phyloP scores from a whole-genome alignment of 2,329 filamentous ascomycete genomes.

The Pseudocercospora fijiensis region DNA sequence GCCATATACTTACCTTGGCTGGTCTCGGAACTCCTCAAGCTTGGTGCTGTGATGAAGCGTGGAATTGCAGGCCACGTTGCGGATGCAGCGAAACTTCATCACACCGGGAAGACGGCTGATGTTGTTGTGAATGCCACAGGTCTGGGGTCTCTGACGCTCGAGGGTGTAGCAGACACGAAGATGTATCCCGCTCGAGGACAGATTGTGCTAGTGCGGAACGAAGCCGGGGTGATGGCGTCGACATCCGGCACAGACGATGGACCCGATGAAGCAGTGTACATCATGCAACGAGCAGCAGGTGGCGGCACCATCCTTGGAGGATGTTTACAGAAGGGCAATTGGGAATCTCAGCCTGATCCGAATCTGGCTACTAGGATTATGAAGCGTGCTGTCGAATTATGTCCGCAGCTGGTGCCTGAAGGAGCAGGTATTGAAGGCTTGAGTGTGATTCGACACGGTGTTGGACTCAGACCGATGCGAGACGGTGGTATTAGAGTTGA shows the following conservation, averaged over 20 bases:
- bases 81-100: conserved; percentile 64
- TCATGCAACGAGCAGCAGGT: conserved; percentile 76
- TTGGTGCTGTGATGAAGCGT: conserved; percentile 60
- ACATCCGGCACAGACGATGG: conserved; percentile 73
- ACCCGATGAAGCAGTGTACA: conserved; percentile 69
- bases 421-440: conserved; percentile 70
- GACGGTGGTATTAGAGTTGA: conserved; percentile 74
- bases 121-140: conserved; percentile 85
- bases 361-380: conserved; percentile 82
- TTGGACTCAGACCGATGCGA: conserved; percentile 75
- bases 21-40: conserved; percentile 71
- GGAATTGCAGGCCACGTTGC: conserved; percentile 62
- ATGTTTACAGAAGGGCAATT: conserved; percentile 74
- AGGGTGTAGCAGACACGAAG: conserved; percentile 73
- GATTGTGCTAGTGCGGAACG: conserved; percentile 78
- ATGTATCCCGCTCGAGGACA: conserved; percentile 80
- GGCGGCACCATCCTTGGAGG: conserved; percentile 87
- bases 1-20: conserved; percentile 86
- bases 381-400: conserved; percentile 67
- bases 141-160: conserved; percentile 69
- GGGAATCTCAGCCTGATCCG: conserved; percentile 75
- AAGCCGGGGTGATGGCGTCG: conserved; percentile 66
- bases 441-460: conserved; percentile 75
- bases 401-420: conserved; percentile 60
- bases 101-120: conserved; percentile 59